Evolutionary conservation across 345 rosid genomes (phyloP).

Genomic region (Tarenaya hassleriana): DNA sequence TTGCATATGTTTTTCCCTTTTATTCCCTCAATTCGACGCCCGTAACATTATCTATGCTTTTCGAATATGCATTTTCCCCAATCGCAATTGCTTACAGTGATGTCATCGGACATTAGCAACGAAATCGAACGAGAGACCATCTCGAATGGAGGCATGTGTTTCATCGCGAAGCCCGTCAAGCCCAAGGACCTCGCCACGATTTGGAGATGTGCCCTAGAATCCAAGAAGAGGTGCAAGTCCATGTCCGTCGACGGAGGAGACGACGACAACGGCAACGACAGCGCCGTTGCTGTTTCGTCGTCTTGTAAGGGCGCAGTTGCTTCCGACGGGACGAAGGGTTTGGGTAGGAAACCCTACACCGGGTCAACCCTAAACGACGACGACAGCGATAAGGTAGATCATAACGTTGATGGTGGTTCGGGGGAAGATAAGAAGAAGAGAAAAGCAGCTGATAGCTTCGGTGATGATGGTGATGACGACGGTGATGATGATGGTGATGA

Average conservation of each 20-base stretch:
- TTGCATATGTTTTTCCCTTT: neutral
- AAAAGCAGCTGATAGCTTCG: neutral
- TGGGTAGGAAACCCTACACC: constrained; percentile 3
- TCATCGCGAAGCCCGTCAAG: constrained; percentile 52
- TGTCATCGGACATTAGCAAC: constrained; percentile 56
- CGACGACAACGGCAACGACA: neutral
- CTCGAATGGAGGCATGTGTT: constrained; percentile 51
- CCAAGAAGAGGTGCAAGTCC: constrained; percentile 34
- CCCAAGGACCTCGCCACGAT: constrained; percentile 41
- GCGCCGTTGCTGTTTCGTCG: too few relatives aligned
- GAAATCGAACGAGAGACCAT: constrained; percentile 36
- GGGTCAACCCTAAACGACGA: constrained; percentile 18
- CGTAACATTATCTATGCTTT: neutral
- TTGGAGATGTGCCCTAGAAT: constrained; percentile 43
- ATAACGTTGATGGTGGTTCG: too few relatives aligned
- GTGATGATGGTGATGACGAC: neutral
- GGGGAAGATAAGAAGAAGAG: constrained; percentile 10
- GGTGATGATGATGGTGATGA: neutral
- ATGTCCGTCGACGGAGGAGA: neutral
- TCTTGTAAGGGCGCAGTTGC: neutral
- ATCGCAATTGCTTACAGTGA: constrained; percentile 33
- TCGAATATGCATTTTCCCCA: neutral
- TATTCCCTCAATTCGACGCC: too few relatives aligned
- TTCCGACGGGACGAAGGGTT: neutral
- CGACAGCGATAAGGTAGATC: neutral